phyloP scores from a whole-genome alignment of 1,284 basidiomycete species.

The Cutaneotrichosporon mucoides region DNA sequence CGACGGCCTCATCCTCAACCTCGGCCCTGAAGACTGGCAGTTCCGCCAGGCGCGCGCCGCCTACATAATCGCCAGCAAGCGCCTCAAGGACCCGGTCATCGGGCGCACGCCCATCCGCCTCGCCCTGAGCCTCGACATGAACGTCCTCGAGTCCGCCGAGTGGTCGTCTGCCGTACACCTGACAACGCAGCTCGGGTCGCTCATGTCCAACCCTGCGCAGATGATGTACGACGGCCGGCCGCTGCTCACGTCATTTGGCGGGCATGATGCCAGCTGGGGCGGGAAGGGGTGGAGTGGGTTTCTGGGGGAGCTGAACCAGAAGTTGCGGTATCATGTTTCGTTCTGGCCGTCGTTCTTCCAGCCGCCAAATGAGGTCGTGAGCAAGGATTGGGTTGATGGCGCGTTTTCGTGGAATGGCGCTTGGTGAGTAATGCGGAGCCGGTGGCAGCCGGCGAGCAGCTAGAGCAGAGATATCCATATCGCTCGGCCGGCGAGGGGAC shows the following conservation, averaged over 20 bases:
- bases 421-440: constrained; percentile 31
- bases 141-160: constrained; percentile 35
- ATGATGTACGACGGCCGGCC: constrained; percentile 20
- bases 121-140: constrained; percentile 47
- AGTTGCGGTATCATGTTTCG: constrained; percentile 31
- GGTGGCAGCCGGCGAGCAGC: background rate
- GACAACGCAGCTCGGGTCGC: constrained; percentile 16
- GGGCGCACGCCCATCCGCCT: constrained; percentile 24
- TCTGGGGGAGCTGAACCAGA: constrained; percentile 23
- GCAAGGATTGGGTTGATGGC: constrained; percentile 36
- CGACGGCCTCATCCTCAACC: constrained; percentile 48
- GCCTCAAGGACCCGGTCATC: background rate
- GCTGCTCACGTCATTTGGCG: constrained; percentile 43
- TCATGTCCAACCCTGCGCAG: constrained; percentile 17
- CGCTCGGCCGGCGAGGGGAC: no score
- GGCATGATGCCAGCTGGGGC: constrained; percentile 35
- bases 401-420: constrained; percentile 47
- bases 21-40: constrained; percentile 49
- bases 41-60: constrained; percentile 38
- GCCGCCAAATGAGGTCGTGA: constrained; percentile 35
- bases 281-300: constrained; percentile 38
- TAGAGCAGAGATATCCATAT: background rate
- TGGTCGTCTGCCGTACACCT: constrained; percentile 23
- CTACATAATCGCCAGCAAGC: constrained; percentile 22
- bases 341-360: constrained; percentile 49